Evolutionary conservation across 176 grass and related monocot species (phyloP).

Genomic region (Aegilops longissima): DNA sequence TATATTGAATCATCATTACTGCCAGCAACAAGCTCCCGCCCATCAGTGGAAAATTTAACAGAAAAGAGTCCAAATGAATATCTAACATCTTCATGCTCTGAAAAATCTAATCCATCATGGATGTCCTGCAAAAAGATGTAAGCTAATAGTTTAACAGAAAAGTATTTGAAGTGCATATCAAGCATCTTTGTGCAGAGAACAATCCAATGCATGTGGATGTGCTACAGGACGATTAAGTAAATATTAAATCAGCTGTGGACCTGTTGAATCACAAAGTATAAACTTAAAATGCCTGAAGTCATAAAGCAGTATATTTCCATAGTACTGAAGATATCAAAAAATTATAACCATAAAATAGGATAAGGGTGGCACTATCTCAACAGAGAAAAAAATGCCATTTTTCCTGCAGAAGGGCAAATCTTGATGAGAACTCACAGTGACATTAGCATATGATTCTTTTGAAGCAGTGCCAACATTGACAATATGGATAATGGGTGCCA

Average conservation of each 20-base stretch:
- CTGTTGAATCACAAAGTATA: not conserved
- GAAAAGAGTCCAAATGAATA: conserved; percentile 81
- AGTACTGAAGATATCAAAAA: not conserved
- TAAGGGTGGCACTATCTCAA: not conserved
- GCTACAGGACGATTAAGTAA: conserved; percentile 19
- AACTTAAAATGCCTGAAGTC: not conserved
- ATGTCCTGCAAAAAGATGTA: conserved; percentile 56
- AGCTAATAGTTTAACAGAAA: conserved; percentile 46
- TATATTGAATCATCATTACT: conserved; percentile 76
- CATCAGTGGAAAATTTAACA: conserved; percentile 87
- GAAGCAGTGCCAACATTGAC: conserved; percentile 58
- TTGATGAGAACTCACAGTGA: conserved; percentile 61
- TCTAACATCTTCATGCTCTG: conserved; percentile 66
- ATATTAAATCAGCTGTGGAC: not conserved
- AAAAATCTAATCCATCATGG: conserved; percentile 79
- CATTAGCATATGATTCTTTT: conserved; percentile 78
- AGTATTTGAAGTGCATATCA: conserved; percentile 36
- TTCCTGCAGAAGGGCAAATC: conserved; percentile 20
- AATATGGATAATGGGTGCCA: conserved; percentile 77
- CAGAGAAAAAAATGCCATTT: not conserved
- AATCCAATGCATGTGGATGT: conserved; percentile 43
- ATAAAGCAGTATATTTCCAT: not conserved
- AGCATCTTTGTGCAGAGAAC: conserved; percentile 37
- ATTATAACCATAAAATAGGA: not conserved
- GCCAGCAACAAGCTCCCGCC: conserved; percentile 77